Evolutionary conservation across 345 rosid species (phyloP).

Genomic region (Dimocarpus longan): DNA sequence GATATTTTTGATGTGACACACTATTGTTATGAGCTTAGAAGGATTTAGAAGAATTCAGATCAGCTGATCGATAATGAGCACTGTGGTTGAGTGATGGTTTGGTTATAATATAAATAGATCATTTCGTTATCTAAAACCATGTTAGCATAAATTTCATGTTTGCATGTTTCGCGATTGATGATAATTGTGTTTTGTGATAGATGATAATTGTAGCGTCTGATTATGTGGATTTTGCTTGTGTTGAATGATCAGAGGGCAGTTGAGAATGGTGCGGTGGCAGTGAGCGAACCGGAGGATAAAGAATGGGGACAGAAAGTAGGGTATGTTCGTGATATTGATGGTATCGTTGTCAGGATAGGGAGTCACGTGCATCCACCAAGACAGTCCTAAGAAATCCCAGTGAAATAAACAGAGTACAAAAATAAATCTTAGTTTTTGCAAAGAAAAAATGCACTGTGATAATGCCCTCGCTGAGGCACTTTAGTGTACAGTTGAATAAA

Average conservation of each 20-base stretch:
- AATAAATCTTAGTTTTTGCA: too few relatives aligned
- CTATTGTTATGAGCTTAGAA: too few relatives aligned
- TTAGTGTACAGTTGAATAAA: too few relatives aligned
- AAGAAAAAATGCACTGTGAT: too few relatives aligned
- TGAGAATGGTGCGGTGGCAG: constrained; percentile 70
- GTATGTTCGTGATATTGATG: constrained; percentile 78
- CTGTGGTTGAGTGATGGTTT: background rate
- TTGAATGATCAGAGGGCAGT: constrained; percentile 63
- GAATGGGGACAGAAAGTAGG: constrained; percentile 95
- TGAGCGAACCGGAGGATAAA: constrained; percentile 70
- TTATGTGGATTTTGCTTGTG: background rate
- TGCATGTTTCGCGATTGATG: too few relatives aligned
- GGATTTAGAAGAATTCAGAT: too few relatives aligned
- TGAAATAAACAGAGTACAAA: background rate
- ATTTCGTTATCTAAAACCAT: background rate
- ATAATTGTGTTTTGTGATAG: background rate
- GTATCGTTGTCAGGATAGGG: constrained; percentile 68
- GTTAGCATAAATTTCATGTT: background rate
- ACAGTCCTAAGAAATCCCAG: constrained; percentile 22
- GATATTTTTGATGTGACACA: too few relatives aligned
- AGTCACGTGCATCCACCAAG: constrained; percentile 54
- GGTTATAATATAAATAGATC: background rate
- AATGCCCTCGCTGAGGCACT: too few relatives aligned
- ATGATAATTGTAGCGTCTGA: background rate
- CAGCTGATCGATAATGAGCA: too few relatives aligned